These are phyloP conservation scores for Psilocybe tampanensis DNA, from an alignment of 768 basidiomycete genomes.

Conservation along the genomic window DNA sequence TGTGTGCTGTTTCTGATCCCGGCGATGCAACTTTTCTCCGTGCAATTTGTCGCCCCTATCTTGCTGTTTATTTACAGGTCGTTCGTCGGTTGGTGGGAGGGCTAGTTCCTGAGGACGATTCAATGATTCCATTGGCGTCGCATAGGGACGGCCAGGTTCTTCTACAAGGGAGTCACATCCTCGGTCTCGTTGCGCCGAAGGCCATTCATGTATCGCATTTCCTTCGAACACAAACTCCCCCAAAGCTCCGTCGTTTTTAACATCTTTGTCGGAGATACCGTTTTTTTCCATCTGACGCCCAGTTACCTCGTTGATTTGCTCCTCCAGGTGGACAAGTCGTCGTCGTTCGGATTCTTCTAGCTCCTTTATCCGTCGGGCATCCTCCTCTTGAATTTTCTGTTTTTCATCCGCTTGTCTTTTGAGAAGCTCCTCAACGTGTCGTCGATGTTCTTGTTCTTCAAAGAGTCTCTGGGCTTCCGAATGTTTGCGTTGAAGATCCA, in stretches of 20 bases:
- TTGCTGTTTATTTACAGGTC: not conserved
- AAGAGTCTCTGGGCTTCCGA: constrained; percentile 24
- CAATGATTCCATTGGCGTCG: too few species aligned
- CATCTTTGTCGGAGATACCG: too few species aligned
- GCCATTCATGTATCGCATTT: too few species aligned
- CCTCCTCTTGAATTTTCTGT: constrained; percentile 1
- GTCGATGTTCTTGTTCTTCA: constrained; percentile 25
- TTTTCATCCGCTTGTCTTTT: not conserved
- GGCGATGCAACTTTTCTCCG: constrained; percentile 3
- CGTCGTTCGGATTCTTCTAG: not conserved
- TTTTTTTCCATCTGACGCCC: too few species aligned
- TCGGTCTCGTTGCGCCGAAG: not conserved
- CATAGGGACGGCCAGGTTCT: too few species aligned
- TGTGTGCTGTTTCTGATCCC: constrained; percentile 5
- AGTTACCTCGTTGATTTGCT: too few species aligned
- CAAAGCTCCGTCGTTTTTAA: too few species aligned
- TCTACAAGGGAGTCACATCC: too few species aligned
- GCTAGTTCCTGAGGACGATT: too few species aligned
- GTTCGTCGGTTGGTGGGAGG: not conserved
- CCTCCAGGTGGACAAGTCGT: not conserved
- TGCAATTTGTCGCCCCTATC: constrained; percentile 5
- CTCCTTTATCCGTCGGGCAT: not conserved
- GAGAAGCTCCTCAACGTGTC: constrained; percentile 16
- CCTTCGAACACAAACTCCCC: too few species aligned
- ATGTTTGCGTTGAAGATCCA: constrained; percentile 25